Percentiles rank a stretch among this genome's conserved stretches.
These are phyloP conservation scores for Myxozyma melibiosi DNA, from an alignment of 805 yeast genomes.

Conservation along the genomic window DNA sequence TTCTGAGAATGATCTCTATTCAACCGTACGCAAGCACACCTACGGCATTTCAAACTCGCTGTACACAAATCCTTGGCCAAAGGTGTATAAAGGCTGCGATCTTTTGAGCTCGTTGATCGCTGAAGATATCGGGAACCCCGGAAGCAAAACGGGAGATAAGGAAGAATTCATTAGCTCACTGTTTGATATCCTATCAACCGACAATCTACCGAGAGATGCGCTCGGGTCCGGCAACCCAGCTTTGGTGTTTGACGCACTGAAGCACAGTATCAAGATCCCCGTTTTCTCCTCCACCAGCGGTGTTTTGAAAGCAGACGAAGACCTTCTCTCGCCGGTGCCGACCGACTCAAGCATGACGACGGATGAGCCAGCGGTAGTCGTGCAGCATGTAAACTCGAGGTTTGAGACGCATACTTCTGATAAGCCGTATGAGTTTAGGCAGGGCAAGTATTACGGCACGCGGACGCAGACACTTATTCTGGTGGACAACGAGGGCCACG, in stretches of 20 bases:
- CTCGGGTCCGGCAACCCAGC: slow-evolving; percentile 39
- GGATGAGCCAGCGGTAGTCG: background rate
- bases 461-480: slow-evolving; percentile 80
- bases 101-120: slow-evolving; percentile 41
- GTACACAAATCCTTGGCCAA: slow-evolving; percentile 73
- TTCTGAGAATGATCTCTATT: slow-evolving; percentile 4
- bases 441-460: slow-evolving; percentile 76
- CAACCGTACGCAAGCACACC: slow-evolving; percentile 39
- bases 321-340: background rate
- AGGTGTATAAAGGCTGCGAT: slow-evolving; percentile 59
- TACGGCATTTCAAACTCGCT: slow-evolving; percentile 71
- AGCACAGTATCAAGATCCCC: slow-evolving; percentile 70
- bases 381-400: background rate
- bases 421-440: slow-evolving; percentile 32
- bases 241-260: slow-evolving; percentile 49
- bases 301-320: slow-evolving; percentile 5
- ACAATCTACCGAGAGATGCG: slow-evolving; percentile 41
- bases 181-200: slow-evolving; percentile 58
- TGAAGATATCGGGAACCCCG: slow-evolving; percentile 25
- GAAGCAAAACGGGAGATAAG: slow-evolving; percentile 8
- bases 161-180: slow-evolving; percentile 51
- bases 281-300: slow-evolving; percentile 49
- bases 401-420: slow-evolving; percentile 4
- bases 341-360: background rate
- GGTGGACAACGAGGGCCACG: slow-evolving; percentile 52